Conservation (phyloP, 805 yeast genomes). For the Saccharomyces cerevisiae region DNA sequence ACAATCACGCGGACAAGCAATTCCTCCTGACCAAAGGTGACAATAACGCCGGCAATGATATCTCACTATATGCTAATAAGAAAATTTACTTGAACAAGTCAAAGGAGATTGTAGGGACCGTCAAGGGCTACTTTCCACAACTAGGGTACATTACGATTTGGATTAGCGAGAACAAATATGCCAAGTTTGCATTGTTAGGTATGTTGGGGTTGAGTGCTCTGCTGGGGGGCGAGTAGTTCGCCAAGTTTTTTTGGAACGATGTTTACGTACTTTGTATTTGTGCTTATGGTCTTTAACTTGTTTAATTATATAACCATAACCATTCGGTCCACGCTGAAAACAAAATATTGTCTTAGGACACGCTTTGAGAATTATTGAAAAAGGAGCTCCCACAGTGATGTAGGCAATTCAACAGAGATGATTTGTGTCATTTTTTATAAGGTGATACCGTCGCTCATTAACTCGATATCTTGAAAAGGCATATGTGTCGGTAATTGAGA, state of each 20-base stretch:
- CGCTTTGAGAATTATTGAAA: not conserved
- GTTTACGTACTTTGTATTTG: not conserved
- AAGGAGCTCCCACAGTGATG: not conserved
- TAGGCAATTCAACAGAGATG: not conserved
- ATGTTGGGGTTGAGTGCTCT: slow-evolving; percentile 64
- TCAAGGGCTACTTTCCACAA: slow-evolving; percentile 83
- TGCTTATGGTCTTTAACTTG: not conserved
- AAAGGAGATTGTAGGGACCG: slow-evolving; percentile 79
- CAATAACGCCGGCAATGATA: slow-evolving; percentile 86
- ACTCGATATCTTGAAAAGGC: not conserved
- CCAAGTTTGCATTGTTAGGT: slow-evolving; percentile 71
- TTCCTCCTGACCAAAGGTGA: slow-evolving; percentile 89
- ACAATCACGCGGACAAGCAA: slow-evolving; percentile 40
- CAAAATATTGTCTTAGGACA: not conserved
- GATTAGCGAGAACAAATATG: slow-evolving; percentile 79
- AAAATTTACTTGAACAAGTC: slow-evolving; percentile 71
- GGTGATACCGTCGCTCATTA: not conserved
- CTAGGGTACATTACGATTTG: slow-evolving; percentile 88
- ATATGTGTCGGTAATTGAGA: no score
- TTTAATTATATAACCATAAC: not conserved
- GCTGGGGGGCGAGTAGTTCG: slow-evolving; percentile 42
- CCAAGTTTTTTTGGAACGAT: not conserved
- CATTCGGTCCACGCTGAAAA: not conserved
- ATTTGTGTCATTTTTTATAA: not conserved
- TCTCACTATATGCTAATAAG: slow-evolving; percentile 69